These are phyloP conservation scores for Suhomyces yuchorum DNA, from an alignment of 1,139 yeast species.

Conservation along the genomic window DNA sequence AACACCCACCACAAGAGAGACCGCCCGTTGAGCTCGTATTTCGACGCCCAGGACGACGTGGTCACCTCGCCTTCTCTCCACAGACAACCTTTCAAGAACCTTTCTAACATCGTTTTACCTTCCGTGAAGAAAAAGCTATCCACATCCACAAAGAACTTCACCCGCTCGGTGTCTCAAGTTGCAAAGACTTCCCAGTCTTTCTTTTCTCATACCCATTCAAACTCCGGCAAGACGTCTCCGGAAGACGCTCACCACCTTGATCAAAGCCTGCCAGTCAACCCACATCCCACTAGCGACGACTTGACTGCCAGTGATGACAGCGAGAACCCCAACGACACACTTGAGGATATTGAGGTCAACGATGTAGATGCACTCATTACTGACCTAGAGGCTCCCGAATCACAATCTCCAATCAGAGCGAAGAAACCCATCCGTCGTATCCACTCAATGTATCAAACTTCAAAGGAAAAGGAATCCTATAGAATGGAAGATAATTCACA, in stretches of 20 bases:
- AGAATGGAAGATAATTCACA: constrained; percentile 42
- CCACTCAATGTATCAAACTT: constrained; percentile 64
- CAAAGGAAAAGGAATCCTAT: constrained; percentile 36
- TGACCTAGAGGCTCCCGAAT: neutral
- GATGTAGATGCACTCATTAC: neutral
- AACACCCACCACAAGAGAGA: constrained; percentile 22
- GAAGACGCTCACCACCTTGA: constrained; percentile 2
- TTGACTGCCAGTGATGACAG: neutral
- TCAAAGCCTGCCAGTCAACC: neutral
- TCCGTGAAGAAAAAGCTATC: constrained; percentile 25
- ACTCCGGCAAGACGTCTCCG: constrained; percentile 3
- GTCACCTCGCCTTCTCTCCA: constrained; percentile 23
- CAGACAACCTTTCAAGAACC: constrained; percentile 30
- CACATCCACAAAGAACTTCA: constrained; percentile 21
- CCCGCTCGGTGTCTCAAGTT: constrained; percentile 25
- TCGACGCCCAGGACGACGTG: constrained; percentile 35
- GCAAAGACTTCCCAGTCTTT: constrained; percentile 11
- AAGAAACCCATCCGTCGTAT: constrained; percentile 51
- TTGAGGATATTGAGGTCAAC: constrained; percentile 3
- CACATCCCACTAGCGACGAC: neutral
- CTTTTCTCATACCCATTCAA: constrained; percentile 3
- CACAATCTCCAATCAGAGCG: constrained; percentile 9
- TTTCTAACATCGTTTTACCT: constrained; percentile 30
- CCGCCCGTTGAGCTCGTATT: constrained; percentile 32
- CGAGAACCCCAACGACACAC: constrained; percentile 2